Evolutionary conservation across 495 filamentous ascomycete genomes (phyloP).

Genomic region (Talaromyces adpressus): DNA sequence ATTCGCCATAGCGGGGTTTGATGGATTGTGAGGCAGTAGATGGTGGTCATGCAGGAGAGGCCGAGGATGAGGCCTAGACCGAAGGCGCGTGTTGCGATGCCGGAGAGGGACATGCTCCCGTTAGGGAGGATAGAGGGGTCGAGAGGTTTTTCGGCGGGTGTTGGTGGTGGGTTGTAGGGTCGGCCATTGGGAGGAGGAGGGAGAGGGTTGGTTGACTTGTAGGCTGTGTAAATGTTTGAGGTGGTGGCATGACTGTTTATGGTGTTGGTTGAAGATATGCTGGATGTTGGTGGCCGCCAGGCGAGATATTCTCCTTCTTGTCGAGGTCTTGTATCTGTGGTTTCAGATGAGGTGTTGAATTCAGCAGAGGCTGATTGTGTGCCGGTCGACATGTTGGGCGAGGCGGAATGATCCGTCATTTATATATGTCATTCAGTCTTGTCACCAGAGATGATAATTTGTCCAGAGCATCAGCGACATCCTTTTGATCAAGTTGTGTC

Average conservation of each 20-base stretch:
- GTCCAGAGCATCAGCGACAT: not conserved
- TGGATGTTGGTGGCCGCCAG: constrained; percentile 19
- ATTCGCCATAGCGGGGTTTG: constrained; percentile 65
- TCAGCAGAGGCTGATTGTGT: not conserved
- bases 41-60: constrained; percentile 33
- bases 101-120: constrained; percentile 63
- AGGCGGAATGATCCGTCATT: not conserved
- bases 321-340: not conserved
- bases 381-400: not conserved
- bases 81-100: constrained; percentile 73
- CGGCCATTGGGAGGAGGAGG: not conserved
- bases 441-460: not conserved
- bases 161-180: constrained; percentile 5
- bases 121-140: constrained; percentile 27
- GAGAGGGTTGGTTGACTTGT: not conserved
- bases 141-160: constrained; percentile 5
- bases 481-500: not conserved
- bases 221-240: not conserved
- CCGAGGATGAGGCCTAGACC: constrained; percentile 45
- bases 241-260: not conserved
- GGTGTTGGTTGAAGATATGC: not conserved
- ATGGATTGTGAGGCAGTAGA: constrained; percentile 27
- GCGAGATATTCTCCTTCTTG: constrained; percentile 6
- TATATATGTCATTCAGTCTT: not conserved
- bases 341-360: not conserved